These are phyloP conservation scores for Trypethelium eluteriae DNA, from an alignment of 495 filamentous ascomycete genomes.

Conservation along the genomic window DNA sequence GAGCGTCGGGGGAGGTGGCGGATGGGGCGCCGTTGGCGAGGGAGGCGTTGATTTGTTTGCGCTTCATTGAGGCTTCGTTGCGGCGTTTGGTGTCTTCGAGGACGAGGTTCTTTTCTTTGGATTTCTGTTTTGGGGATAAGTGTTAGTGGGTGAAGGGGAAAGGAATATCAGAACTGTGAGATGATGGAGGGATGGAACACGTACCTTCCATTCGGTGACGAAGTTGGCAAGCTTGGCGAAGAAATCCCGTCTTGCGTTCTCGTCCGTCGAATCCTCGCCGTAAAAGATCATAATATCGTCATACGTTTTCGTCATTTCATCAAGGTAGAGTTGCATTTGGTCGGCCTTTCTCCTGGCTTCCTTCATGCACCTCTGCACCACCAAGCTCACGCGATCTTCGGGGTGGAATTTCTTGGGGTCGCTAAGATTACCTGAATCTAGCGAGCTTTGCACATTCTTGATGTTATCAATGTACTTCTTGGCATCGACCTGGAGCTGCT, in stretches of 20 bases:
- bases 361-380: slow-evolving; percentile 91
- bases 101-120: slow-evolving; percentile 78
- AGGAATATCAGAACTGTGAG: neutral
- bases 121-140: slow-evolving; percentile 51
- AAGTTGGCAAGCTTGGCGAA: slow-evolving; percentile 91
- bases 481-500: slow-evolving; percentile 82
- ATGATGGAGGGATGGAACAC: slow-evolving; percentile 22
- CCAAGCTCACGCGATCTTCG: slow-evolving; percentile 84
- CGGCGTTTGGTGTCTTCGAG: slow-evolving; percentile 75
- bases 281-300: slow-evolving; percentile 97
- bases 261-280: slow-evolving; percentile 86
- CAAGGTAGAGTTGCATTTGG: slow-evolving; percentile 87
- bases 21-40: slow-evolving; percentile 38
- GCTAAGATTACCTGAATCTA: slow-evolving; percentile 89
- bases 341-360: slow-evolving; percentile 93
- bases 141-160: neutral
- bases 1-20: slow-evolving; percentile 36
- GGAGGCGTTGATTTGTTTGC: slow-evolving; percentile 59
- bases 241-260: slow-evolving; percentile 92
- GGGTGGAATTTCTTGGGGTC: slow-evolving; percentile 98
- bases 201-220: slow-evolving; percentile 82
- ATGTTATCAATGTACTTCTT: slow-evolving; percentile 92
- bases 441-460: slow-evolving; percentile 79
- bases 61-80: slow-evolving; percentile 83
- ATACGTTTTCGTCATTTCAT: slow-evolving; percentile 84